Base-by-base conservation (phyloP, 192 early-diverging fungal species). In the Umbelopsis sp. region DNA sequence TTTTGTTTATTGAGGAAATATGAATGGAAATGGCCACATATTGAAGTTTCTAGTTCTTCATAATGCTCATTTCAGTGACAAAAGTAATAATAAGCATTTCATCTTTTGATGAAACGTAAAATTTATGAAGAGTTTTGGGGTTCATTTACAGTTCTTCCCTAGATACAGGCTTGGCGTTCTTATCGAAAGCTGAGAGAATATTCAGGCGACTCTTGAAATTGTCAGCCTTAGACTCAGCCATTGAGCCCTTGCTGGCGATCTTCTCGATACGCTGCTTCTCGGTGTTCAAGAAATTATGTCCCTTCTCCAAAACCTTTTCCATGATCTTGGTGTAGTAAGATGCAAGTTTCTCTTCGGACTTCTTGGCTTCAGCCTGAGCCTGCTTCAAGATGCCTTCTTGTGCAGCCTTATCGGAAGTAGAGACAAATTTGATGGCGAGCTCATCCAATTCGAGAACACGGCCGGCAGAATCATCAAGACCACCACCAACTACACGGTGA, bases 241-340 rank as follows among this genome's bases (percentile, higher is more conserved):
- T 80, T 58, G 86, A 88, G 15, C 89, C 91, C 47, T 81, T 80
- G 65, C 80, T 84, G 46, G 92, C 70, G 61, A 99, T 90, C 80
- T 93, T 94, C 11, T 86, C 76, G 48, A 99, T 81, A 66, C 97
- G 89, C 44, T 88, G 86, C 50, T 88, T 83, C 82, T 99, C 97
- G 68, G 88, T 95, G 15, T 66, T 81, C 46, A 90, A 71, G 82
- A 92, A 99, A 0, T 18, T 64, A 65, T 86, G 89, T 0, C 84
- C 85, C 8, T 87, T 87, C 23, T 84, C 81, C 61, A 78, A 65
- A 65, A 91, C 86, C 84, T 97, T 97, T 79, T 94, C 89, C 90
- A 98, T 94, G 69, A 94, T 89, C 78, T 96, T 98, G 75, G 82
- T 78, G 72, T 99, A 99, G 85, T 96, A 97, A 51, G 85, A 80